Base-by-base conservation (phyloP, 257 asterid genomes). In the Verbascum thapsus region DNA sequence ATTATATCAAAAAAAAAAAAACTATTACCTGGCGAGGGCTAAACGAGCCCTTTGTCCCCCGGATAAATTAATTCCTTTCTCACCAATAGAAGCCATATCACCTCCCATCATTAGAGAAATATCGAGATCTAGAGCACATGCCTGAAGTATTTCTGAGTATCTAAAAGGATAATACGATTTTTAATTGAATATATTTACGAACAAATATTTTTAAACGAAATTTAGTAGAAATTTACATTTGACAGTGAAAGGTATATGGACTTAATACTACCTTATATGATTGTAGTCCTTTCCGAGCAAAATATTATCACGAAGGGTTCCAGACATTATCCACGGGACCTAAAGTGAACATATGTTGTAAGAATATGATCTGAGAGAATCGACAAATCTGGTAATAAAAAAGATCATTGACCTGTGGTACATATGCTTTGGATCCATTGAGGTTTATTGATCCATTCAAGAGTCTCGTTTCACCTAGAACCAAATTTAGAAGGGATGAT, bases 241-340 rank as follows among this genome's bases (percentile, higher is more conserved):
- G 41, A 45, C 3, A 54, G 3, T 30, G 15, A 47, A 23, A 40
- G 9, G 39, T 64, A 20, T 10, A 50, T 55, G 55, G 0, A 49
- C 13, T 58, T 63, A 40, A 0, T 40, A 53, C 12, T 76, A 86
- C 98, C 98, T 87, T 75, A 26, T 66, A 15, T 79, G 78, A 59
- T 86, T 81, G 35, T 76, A 92, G 56, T 76, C 85, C 70, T 76
- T 82, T 50, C 97, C 98, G 5, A 92, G 84, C 84, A 92, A 74
- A 76, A 92, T 79, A 70, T 92, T 92, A 65, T 92, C 94, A 53
- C 97, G 98, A 45, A 92, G 72, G 22, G 96, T 87, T 80, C 98
- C 98, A 45, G 96, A 87, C 78, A 84, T 84, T 74, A 85, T 85
- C 97, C 98, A 92, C 18, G 98, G 95, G 55, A 87, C 88, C 98